Evolutionary conservation across 208 protist genomes (phyloP), one percentile per base, ranked within the genome.

Genomic region (Acanthamoeba sp.): DNA sequence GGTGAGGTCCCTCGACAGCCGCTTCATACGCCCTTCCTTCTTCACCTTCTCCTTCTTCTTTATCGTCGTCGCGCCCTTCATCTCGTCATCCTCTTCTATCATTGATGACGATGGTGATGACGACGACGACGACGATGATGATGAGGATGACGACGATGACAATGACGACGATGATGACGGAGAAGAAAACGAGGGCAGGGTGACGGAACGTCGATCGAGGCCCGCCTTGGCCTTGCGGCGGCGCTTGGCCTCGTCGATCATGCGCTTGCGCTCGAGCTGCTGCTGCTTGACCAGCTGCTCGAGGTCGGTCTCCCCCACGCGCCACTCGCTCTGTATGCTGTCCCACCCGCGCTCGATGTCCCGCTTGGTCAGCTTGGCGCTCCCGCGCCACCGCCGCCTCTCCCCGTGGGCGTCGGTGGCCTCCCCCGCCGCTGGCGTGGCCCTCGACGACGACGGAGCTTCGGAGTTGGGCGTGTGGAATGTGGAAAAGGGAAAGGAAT

Each of bases 221-320:
- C 48, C 7, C 2, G n/a, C 20, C 57, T 90, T 90, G 20, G 80
- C 84, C 84, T 90, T 90, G 5, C 32, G 10, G 6, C 57, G 27
- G 0, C 9, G 27, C 50, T 90, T 90, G 84, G 84, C 84, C 57
- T 90, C 84, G 12, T 90, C 52, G 34, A 90, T 71, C 84, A 90
- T 90, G 27, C 84, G 48, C 84, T 90, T 90, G 52, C 84, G 48
- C 38, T 90, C 84, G 52, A 64, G 3, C 57, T 90, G 84, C 84
- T 90, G 84, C 50, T 66, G 48, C 34, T 27, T 32, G 34, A 90
- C 27, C 48, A 90, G 38, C 22, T 90, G 48, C 32, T 82, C 73
- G 38, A 18, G 73, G 10, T 82, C 73, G 38, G 32, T 52, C 24
- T 32, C 55, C 18, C 32, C 38, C 34, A 91, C 52, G 5, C 29